Base-by-base conservation (phyloP, 2,329 filamentous ascomycete species). In the Akanthomyces lecanii region DNA sequence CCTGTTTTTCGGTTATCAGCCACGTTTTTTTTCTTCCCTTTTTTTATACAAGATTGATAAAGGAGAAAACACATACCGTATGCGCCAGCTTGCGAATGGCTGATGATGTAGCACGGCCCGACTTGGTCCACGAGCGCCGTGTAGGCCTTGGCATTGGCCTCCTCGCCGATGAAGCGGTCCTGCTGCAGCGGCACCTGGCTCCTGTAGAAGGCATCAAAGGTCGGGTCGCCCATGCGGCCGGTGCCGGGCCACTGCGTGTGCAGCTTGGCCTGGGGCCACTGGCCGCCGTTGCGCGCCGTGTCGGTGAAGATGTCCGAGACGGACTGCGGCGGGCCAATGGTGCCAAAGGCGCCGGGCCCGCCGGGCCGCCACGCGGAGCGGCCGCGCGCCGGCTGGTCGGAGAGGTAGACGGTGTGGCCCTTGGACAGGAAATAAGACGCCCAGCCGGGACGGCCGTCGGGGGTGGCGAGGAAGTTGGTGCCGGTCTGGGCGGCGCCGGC, bases 181-280 rank as follows among this genome's bases (percentile, higher is more conserved):
- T 42, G 66, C 21, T 66, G 66, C 14, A 66, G 54, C 48, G 65
- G 66, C 40, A 67, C 50, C 60, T 67, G 66, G 58, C 66, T 67
- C n/a, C 62, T 56, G 50, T 79, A 79, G 67, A 82, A 81, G 5
- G 73, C 71, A 67, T 83, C 80, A 65, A 83, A 83, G 11, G 71
- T 70, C 1, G 76, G 66, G 65, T 83, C 80, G 10, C 80, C 78
- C 11, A 66, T 64, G 44, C 68, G 66, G 2, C 71, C 71, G 10
- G 68, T 69, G 30, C 72, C 72, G 11, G 72, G 72, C 71, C 72
- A 74, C 58, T 74, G 72, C 0, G 72, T 72, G 63, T 74, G 72
- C 25, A 73, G 63, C 55, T 66, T 66, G 28, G 72, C 71, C 63
- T 73, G 72, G 2, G 72, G 72, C 67, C 72, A 74, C 18, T 70